Percentiles rank a stretch among this genome's conserved stretches.
Evolutionary conservation across 1,139 yeast genomes (phyloP).

Genomic region (Hansenula lynferdii): DNA sequence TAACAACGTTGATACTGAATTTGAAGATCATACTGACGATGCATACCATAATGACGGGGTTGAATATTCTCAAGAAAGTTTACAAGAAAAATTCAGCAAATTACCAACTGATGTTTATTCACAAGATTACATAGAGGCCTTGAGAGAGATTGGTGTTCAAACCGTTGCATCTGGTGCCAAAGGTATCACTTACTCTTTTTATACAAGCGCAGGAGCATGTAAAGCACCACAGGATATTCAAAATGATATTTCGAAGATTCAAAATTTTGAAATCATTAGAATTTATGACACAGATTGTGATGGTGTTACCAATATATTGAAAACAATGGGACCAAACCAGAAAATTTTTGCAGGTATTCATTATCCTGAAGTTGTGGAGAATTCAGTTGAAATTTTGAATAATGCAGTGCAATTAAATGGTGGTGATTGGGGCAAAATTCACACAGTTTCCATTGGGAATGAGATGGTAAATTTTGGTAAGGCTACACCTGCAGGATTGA

Average conservation of each 20-base stretch:
- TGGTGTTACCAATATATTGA: constrained; percentile 62
- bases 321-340: constrained; percentile 52
- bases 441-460: constrained; percentile 73
- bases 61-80: no score
- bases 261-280: constrained; percentile 57
- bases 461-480: constrained; percentile 66
- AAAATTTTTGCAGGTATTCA: constrained; percentile 66
- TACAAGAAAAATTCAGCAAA: no score
- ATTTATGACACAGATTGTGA: constrained; percentile 76
- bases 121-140: constrained; percentile 5
- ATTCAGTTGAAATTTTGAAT: constrained; percentile 44
- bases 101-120: constrained; percentile 6
- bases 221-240: constrained; percentile 54
- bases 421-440: constrained; percentile 54
- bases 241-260: constrained; percentile 48
- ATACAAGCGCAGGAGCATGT: constrained; percentile 63
- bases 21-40: background rate
- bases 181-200: constrained; percentile 82
- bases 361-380: constrained; percentile 46
- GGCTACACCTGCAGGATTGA: constrained; percentile 52
- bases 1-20: background rate
- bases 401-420: constrained; percentile 49
- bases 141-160: constrained; percentile 13
- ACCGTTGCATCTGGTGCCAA: constrained; percentile 30
- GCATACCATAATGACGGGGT: no score